Evolutionary conservation across 345 rosid genomes (phyloP), one percentile per base, ranked within the genome.

Genomic region (Populus nigra): DNA sequence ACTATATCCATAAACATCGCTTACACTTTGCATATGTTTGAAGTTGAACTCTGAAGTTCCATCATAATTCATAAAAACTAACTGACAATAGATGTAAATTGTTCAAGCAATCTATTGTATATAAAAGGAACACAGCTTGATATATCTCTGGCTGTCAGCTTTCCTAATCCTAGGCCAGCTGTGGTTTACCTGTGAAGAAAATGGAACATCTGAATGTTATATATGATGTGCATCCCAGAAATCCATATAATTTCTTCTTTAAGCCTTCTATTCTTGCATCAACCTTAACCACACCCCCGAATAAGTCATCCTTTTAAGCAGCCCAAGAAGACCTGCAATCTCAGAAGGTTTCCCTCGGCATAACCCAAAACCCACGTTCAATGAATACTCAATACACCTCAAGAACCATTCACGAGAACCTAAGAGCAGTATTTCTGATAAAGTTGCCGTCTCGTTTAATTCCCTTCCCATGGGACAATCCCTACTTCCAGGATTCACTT

Each of bases 371-470:
- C 83, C 81, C 36, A 29, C 72, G 68, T 75, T 84, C 29, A 88
- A 70, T 59, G 86, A 81, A 71, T 72, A 77, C 80, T 85, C 91
- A 75, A 87, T 81, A 77, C 85, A 85, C 69, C 83, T 81, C 74
- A 87, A 77, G 83, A 88, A 87, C 89, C 91, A 88, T 45, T 85
- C 76, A 61, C 81, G 78, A 10, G 85, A 85, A 83, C 80, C 85
- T 73, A 71, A 31, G 15, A 85, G 72, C 65, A 88, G 80, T 80
- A 85, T 84, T 15, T 87, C 85, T 1, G 79, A 87, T 79, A 88
- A 59, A 81, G 68, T 71, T 68, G 77, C 79, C 1, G 86, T 73
- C 81, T 84, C 82, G n/a, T 78, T 83, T 49, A 86, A 55, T 62
- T 80, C 80, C 25, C 53, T 78, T 83, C 80, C 78, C 41, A 66